These are phyloP conservation scores for Nemania serpens DNA, from an alignment of 2,329 filamentous ascomycete genomes.

Conservation along the genomic window DNA sequence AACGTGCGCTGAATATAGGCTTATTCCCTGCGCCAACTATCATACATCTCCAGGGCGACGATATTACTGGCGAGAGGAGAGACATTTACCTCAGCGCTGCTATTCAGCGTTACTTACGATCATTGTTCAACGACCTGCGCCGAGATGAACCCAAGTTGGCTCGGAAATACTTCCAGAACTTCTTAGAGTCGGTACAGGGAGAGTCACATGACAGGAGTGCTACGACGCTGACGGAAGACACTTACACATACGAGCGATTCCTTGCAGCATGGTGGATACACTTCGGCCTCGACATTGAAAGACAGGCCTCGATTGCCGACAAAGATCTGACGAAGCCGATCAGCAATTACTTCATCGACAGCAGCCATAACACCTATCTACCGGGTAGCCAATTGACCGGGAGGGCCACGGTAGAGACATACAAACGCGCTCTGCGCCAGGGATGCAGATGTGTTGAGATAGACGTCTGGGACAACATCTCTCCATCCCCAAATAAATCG, in stretches of 20 bases:
- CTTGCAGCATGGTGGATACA: constrained; percentile 52
- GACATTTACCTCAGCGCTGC: constrained; percentile 52
- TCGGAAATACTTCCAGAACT: constrained; percentile 50
- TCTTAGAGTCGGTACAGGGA: constrained; percentile 57
- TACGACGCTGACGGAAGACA: constrained; percentile 44
- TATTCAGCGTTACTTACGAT: constrained; percentile 54
- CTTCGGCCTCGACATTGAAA: constrained; percentile 51
- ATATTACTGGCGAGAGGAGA: constrained; percentile 24
- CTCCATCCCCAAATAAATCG: constrained; percentile 39
- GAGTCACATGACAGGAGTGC: constrained; percentile 39
- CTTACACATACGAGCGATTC: constrained; percentile 55
- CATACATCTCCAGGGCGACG: constrained; percentile 37
- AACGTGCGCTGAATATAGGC: constrained; percentile 40
- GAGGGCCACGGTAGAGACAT: constrained; percentile 75
- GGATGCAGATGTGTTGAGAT: constrained; percentile 93
- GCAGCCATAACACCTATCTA: constrained; percentile 93
- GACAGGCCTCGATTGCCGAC: constrained; percentile 47
- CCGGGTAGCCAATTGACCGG: constrained; percentile 84
- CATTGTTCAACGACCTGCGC: constrained; percentile 53
- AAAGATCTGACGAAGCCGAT: constrained; percentile 70
- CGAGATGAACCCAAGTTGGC: constrained; percentile 43
- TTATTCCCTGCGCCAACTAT: constrained; percentile 39
- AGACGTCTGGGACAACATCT: constrained; percentile 84
- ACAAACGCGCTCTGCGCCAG: constrained; percentile 70
- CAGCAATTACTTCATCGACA: constrained; percentile 91